Percentiles rank a stretch among this genome's conserved stretches.
These are phyloP conservation scores for Thelephora ganbajun DNA, from an alignment of 768 basidiomycete species.

Conservation along the genomic window DNA sequence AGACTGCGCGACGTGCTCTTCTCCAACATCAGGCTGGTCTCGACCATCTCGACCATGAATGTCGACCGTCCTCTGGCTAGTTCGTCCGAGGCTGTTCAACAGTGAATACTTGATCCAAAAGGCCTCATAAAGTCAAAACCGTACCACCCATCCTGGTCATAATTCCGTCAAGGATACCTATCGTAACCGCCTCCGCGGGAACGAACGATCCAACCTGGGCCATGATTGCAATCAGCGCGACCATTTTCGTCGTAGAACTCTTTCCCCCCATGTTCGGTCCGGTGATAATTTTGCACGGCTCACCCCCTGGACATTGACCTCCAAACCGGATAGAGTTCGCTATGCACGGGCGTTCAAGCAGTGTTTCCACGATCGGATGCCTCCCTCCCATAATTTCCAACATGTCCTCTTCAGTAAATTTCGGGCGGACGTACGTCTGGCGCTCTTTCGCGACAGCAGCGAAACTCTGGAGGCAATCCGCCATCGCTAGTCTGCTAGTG, in stretches of 20 bases:
- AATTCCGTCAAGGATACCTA: conserved; percentile 76
- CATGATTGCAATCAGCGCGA: conserved; percentile 61
- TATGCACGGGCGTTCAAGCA: conserved; percentile 71
- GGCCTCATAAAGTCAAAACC: conserved; percentile 9
- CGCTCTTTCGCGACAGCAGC: conserved; percentile 59
- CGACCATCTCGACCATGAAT: conserved; percentile 95
- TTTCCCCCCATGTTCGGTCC: conserved; percentile 88
- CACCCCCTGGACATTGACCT: conserved; percentile 16
- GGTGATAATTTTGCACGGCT: conserved; percentile 59
- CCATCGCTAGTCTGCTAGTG: conserved; percentile 67
- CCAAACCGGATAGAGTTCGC: conserved; percentile 69
- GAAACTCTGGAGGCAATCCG: conserved; percentile 80
- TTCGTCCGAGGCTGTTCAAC: conserved; percentile 64
- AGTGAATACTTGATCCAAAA: conserved; percentile 1
- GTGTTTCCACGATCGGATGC: conserved; percentile 85
- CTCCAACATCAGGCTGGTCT: conserved; percentile 81
- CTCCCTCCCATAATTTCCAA: conserved; percentile 74
- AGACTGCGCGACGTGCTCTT: conserved; percentile 63
- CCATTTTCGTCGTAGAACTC: conserved; percentile 70
- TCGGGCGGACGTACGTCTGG: conserved; percentile 65
- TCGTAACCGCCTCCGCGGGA: conserved; percentile 58
- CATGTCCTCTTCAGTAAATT: conserved; percentile 48
- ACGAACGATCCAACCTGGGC: conserved; percentile 93
- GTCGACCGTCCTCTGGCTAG: conserved; percentile 78
- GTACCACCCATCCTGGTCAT: conserved; percentile 83